Conservation (phyloP, 352 stramenopile genomes). For the Phytophthora parvispora region DNA sequence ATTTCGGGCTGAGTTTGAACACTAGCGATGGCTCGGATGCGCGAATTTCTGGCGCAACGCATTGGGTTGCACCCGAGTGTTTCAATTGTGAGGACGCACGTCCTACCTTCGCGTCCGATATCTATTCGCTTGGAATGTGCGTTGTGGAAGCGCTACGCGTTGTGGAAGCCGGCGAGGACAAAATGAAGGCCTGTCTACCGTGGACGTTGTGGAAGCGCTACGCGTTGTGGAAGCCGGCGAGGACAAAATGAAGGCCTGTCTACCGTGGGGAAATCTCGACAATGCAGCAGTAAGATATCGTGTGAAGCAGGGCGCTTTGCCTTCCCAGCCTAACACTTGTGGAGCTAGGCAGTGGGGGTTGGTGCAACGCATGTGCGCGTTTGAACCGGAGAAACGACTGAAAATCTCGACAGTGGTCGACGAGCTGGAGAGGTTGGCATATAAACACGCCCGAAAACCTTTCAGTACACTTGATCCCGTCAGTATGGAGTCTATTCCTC, state of each 20-base stretch:
- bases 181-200: neutral
- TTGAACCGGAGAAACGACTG: neutral
- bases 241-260: neutral
- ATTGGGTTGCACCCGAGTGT: conserved; percentile 1
- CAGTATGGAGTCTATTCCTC: too few relatives aligned
- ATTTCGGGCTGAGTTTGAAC: conserved; percentile 19
- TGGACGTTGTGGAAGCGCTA: conserved; percentile 9
- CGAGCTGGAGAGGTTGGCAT: neutral
- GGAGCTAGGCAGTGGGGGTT: neutral
- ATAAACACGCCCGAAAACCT: neutral
- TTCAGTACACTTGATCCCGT: too few relatives aligned
- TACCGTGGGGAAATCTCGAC: neutral
- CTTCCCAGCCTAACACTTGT: neutral
- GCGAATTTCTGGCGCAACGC: neutral
- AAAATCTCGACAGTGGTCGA: neutral
- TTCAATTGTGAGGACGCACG: neutral
- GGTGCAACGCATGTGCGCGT: conserved; percentile 2
- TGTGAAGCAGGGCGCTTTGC: neutral
- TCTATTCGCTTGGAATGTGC: conserved; percentile 6
- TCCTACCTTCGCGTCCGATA: neutral
- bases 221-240: neutral
- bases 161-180: neutral
- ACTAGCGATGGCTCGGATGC: neutral
- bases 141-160: conserved; percentile 5
- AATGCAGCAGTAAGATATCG: neutral